Base-by-base conservation (phyloP, 441 rosid species). In the Populus hybrid region DNA sequence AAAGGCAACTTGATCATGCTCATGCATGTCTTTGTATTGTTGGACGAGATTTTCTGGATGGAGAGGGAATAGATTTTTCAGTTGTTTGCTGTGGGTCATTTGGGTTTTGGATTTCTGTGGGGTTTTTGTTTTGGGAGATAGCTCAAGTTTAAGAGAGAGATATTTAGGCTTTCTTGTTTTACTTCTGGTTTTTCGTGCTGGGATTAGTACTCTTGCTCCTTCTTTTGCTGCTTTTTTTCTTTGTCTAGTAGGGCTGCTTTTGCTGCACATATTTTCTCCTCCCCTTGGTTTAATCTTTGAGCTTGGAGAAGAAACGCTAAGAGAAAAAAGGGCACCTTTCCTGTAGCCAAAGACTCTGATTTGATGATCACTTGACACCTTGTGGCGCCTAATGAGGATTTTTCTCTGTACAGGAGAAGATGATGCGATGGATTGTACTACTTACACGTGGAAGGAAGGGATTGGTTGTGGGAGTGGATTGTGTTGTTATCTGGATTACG, bases 101-200 rank as follows among this genome's bases (percentile, higher is more conserved):
- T 40, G 71, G 82, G 38, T 64, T 64, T 16, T 3, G 73, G 56
- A 64, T 66, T 10, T 66, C 69, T 66, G 69, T 1, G 74, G 61
- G 9, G 24, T 42, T 33, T 68, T 7, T 31, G 71, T 29, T 68
- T 6, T 33, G 9, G 77, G 64, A 80, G 80, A 64, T 45, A 87
- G 82, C n/a, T 87, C 83, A 23, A 84, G 86, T 76, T 80, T 90
- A 18, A 92, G 83, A 68, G 93, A 88, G 11, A 89, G 84, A 71
- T 80, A 92, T 74, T 89, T 92, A 20, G 94, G 97, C 74, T 80
- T 90, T n/a, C 90, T 88, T 9, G 88, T 87, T 75, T 81, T 90
- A 74, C 83, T 87, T 73, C 93, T 90, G 53, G 82, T 80, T 76
- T 84, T 86, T 75, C 86, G 82, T 72, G 90, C 71, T 1, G 86